Percentiles rank a stretch among this genome's conserved stretches.
Conservation (phyloP, 257 asterid species). For the Scutellaria minor region DNA sequence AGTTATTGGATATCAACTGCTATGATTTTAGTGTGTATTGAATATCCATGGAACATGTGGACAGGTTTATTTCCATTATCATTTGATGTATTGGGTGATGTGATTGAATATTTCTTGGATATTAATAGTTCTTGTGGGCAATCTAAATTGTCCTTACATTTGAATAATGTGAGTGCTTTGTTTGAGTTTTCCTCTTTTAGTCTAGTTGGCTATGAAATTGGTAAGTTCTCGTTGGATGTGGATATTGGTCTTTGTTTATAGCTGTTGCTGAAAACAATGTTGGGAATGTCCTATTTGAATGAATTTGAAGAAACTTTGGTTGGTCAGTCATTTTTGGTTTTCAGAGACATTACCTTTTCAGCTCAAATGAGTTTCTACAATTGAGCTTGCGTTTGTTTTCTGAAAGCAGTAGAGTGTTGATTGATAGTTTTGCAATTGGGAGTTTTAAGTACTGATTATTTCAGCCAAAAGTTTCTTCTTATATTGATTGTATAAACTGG, state of each 20-base stretch:
- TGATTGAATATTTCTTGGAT: neutral
- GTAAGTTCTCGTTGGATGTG: neutral
- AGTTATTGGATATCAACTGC: too few species aligned
- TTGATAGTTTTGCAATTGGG: neutral
- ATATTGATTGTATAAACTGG: neutral
- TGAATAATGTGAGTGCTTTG: too few species aligned
- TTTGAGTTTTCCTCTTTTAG: neutral
- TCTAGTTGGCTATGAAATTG: neutral
- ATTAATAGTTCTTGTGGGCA: neutral
- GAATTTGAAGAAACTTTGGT: neutral
- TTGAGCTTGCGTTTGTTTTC: neutral
- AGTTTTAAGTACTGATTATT: neutral
- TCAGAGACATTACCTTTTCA: neutral
- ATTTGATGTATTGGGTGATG: neutral
- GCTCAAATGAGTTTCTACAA: neutral
- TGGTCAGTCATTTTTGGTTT: neutral
- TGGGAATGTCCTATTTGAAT: neutral
- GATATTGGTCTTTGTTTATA: neutral
- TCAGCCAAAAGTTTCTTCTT: neutral
- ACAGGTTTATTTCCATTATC: neutral
- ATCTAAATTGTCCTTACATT: neutral
- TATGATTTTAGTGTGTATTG: neutral
- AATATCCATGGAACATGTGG: neutral
- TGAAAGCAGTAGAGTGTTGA: neutral
- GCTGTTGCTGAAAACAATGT: neutral